Conservation (phyloP, 2,329 filamentous ascomycete species). For the Aspergillus niger region DNA sequence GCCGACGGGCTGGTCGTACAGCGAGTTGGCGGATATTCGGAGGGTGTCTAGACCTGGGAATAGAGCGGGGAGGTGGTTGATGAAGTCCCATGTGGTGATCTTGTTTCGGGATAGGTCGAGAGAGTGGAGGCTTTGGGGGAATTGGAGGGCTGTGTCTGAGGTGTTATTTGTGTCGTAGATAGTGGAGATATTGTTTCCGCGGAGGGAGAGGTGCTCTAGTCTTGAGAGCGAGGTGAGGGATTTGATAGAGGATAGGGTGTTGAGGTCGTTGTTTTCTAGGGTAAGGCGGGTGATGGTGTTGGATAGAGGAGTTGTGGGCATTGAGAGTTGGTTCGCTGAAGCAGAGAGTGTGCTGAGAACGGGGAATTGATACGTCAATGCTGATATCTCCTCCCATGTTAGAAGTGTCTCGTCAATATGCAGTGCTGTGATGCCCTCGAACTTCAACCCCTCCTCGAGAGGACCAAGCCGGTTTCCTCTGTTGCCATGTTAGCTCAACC, state of each 20-base stretch:
- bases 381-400: constrained; percentile 56
- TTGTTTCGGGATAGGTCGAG: constrained; percentile 75
- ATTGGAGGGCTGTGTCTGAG: constrained; percentile 46
- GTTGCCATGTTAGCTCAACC: constrained; percentile 19
- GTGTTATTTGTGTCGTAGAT: constrained; percentile 39
- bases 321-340: constrained; percentile 41
- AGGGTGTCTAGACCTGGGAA: constrained; percentile 76
- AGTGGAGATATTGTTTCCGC: constrained; percentile 69
- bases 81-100: constrained; percentile 69
- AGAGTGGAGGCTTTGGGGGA: constrained; percentile 60
- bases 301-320: constrained; percentile 32
- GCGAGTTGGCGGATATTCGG: constrained; percentile 81
- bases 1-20: constrained; percentile 61
- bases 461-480: constrained; percentile 71
- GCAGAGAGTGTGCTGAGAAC: constrained; percentile 36
- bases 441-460: constrained; percentile 42
- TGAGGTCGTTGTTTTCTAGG: constrained; percentile 52
- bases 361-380: constrained; percentile 37
- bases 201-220: constrained; percentile 60
- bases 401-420: constrained; percentile 69
- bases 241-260: constrained; percentile 42
- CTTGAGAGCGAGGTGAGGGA: constrained; percentile 56
- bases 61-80: constrained; percentile 65
- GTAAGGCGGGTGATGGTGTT: constrained; percentile 47
- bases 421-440: constrained; percentile 60